phyloP scores from a whole-genome alignment of 805 yeast species.

The Cyberlindnera maritima region DNA sequence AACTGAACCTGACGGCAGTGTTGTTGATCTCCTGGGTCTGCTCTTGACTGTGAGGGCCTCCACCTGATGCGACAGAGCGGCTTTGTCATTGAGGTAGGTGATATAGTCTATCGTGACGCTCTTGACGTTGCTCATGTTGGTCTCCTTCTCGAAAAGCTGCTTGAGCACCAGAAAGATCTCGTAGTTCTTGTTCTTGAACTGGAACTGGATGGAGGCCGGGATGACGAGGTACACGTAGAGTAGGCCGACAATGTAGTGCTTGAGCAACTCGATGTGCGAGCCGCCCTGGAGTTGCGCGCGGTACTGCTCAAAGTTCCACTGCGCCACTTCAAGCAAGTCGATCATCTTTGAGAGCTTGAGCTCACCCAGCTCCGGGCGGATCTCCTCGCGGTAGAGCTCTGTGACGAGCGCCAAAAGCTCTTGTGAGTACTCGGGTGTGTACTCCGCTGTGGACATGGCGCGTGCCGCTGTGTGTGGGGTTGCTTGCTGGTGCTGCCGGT shows the following conservation, averaged over 20 bases:
- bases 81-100: conserved; percentile 25
- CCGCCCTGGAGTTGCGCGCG: conserved; percentile 18
- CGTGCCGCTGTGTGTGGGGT: not conserved
- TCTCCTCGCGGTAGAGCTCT: conserved; percentile 33
- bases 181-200: conserved; percentile 37
- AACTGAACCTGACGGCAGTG: conserved; percentile 26
- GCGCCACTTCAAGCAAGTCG: conserved; percentile 37
- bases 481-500: not conserved
- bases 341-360: conserved; percentile 34
- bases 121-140: conserved; percentile 39
- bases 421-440: conserved; percentile 40
- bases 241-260: conserved; percentile 35
- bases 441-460: conserved; percentile 14
- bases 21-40: conserved; percentile 31
- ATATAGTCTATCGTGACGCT: conserved; percentile 34
- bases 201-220: conserved; percentile 40
- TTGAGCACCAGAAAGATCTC: conserved; percentile 36
- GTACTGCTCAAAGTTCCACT: conserved; percentile 34
- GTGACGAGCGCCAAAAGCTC: conserved; percentile 31
- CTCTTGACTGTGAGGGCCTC: conserved; percentile 5
- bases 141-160: conserved; percentile 34
- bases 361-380: conserved; percentile 30
- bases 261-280: conserved; percentile 29
- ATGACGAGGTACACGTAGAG: conserved; percentile 36
- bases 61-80: conserved; percentile 2